phyloP scores from a whole-genome alignment of 2,329 filamentous ascomycete species.

The Fusarium luffae region DNA sequence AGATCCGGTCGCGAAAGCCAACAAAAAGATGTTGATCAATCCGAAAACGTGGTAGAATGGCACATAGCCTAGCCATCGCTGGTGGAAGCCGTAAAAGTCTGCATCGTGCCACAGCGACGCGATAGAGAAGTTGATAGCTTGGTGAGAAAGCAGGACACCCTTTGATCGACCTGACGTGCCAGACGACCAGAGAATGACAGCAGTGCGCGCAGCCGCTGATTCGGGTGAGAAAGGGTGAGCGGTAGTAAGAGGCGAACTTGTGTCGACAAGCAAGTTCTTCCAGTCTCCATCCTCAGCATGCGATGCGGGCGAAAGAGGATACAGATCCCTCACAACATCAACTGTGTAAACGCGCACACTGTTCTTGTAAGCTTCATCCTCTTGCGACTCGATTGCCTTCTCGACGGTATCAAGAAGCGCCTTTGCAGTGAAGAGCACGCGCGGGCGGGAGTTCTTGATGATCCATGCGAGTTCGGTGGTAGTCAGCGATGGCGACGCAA shows the following conservation, averaged over 20 bases:
- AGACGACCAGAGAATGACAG: constrained; percentile 60
- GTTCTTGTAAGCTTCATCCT: constrained; percentile 49
- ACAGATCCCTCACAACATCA: constrained; percentile 49
- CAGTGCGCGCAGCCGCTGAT: constrained; percentile 65
- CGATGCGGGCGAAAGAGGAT: constrained; percentile 45
- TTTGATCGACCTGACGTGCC: constrained; percentile 80
- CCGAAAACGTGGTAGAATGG: constrained; percentile 77
- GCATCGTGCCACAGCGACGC: constrained; percentile 61
- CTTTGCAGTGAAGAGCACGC: constrained; percentile 52
- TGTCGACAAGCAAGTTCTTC: constrained; percentile 64
- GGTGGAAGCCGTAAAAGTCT: constrained; percentile 53
- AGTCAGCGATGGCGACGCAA: constrained; percentile 55
- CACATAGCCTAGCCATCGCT: constrained; percentile 69
- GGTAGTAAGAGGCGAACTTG: constrained; percentile 61
- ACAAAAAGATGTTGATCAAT: constrained; percentile 67
- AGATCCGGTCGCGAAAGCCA: constrained; percentile 62
- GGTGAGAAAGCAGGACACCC: constrained; percentile 77
- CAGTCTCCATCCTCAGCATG: constrained; percentile 59
- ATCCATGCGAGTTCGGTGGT: constrained; percentile 55
- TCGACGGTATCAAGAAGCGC: constrained; percentile 49
- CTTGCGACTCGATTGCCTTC: constrained; percentile 49
- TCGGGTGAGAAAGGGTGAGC: constrained; percentile 51
- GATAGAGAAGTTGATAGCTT: constrained; percentile 71
- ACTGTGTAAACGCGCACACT: constrained; percentile 70
- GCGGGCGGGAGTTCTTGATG: constrained; percentile 54